These are phyloP conservation scores for Mycena galericulata DNA, from an alignment of 768 basidiomycete species.

Conservation along the genomic window DNA sequence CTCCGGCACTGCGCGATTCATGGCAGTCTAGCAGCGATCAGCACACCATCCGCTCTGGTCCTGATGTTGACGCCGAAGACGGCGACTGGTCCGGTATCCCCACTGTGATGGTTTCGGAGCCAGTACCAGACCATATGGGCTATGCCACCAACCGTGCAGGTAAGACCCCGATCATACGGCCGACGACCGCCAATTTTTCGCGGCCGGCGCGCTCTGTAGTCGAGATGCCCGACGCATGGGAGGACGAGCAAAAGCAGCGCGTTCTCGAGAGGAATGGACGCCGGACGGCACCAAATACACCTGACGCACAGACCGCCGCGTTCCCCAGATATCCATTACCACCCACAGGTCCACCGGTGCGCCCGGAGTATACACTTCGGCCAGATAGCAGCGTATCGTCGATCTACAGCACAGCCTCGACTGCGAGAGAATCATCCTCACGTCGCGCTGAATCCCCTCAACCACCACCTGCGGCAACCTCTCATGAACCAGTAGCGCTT, in stretches of 20 bases:
- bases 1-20: constrained; percentile 52
- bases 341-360: constrained; percentile 10
- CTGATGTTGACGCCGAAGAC: constrained; percentile 11
- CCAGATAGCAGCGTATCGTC: constrained; percentile 30
- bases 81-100: constrained; percentile 52
- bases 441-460: constrained; percentile 23
- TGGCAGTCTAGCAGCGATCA: constrained; percentile 49
- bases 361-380: constrained; percentile 11
- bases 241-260: constrained; percentile 58
- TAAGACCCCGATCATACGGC: constrained; percentile 58
- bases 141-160: constrained; percentile 39
- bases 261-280: constrained; percentile 72
- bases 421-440: neutral
- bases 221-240: constrained; percentile 48
- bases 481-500: constrained; percentile 35
- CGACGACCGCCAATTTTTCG: constrained; percentile 71
- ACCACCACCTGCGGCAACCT: constrained; percentile 8
- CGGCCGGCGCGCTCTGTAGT: constrained; percentile 65
- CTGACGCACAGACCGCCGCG: constrained; percentile 15
- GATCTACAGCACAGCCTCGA: constrained; percentile 25
- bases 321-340: neutral
- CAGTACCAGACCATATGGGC: constrained; percentile 41
- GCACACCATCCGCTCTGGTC: constrained; percentile 24
- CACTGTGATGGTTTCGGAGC: constrained; percentile 67
- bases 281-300: constrained; percentile 44